Conservation (phyloP, 2,329 filamentous ascomycete genomes). For the Colletotrichum liriopes region DNA sequence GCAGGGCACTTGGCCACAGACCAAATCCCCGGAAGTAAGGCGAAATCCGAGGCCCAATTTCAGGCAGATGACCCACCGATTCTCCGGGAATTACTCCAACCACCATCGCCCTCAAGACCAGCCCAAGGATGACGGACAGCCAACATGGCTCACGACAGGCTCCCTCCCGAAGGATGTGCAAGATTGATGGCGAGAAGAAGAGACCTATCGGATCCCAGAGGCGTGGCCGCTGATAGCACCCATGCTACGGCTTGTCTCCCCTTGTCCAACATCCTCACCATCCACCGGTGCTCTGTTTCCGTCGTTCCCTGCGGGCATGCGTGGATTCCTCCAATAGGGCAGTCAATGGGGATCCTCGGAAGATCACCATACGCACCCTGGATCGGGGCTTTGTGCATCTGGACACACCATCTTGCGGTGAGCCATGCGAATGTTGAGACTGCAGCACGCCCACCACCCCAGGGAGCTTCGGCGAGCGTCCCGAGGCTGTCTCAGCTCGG, state of each 20-base stretch:
- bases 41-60: neutral
- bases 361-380: conserved; percentile 39
- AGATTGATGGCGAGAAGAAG: neutral
- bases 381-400: conserved; percentile 11
- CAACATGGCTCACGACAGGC: neutral
- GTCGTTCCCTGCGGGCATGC: conserved; percentile 7
- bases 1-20: too few relatives aligned
- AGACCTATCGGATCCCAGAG: conserved; percentile 9
- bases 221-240: neutral
- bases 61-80: neutral
- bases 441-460: too few relatives aligned
- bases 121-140: neutral
- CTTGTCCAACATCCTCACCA: conserved; percentile 18
- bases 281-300: conserved; percentile 23
- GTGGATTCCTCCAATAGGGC: conserved; percentile 34
- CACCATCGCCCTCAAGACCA: neutral
- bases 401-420: conserved; percentile 32
- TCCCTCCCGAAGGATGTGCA: neutral
- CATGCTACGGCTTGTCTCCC: conserved; percentile 3
- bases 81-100: neutral
- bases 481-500: conserved; percentile 27
- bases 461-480: conserved; percentile 22
- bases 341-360: conserved; percentile 12
- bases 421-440: conserved; percentile 4
- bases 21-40: neutral